Evolutionary conservation across 2,329 filamentous ascomycete genomes (phyloP).

Genomic region (Aureobasidium mangrovei): DNA sequence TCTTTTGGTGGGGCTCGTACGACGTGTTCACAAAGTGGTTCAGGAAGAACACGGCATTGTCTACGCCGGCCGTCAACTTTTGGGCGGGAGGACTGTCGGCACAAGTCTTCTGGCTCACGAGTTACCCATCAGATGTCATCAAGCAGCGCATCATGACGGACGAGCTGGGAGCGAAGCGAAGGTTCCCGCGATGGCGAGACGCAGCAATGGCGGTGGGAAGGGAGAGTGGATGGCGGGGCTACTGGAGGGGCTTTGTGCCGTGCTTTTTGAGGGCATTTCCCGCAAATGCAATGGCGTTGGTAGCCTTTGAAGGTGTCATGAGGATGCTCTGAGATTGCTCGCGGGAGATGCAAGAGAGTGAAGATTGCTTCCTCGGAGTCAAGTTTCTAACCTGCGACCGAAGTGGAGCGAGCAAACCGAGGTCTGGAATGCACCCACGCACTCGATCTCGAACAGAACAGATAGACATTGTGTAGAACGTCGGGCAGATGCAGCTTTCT

Average conservation of each 20-base stretch:
- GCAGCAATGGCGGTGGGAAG: slow-evolving; percentile 68
- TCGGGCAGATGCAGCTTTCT: too few relatives aligned
- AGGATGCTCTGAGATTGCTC: slow-evolving; percentile 25
- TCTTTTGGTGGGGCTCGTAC: slow-evolving; percentile 97
- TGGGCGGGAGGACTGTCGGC: slow-evolving; percentile 92
- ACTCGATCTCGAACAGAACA: too few relatives aligned
- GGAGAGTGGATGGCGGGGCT: slow-evolving; percentile 69
- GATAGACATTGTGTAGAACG: too few relatives aligned
- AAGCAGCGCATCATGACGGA: slow-evolving; percentile 99
- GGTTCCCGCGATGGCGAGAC: slow-evolving; percentile 68
- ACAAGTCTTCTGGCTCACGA: slow-evolving; percentile 89
- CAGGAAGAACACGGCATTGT: slow-evolving; percentile 57
- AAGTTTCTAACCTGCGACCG: too few relatives aligned
- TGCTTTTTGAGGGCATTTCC: slow-evolving; percentile 93
- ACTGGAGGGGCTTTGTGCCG: slow-evolving; percentile 85
- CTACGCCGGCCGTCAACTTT: slow-evolving; percentile 80
- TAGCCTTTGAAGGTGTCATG: slow-evolving; percentile 79
- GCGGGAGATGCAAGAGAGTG: background rate
- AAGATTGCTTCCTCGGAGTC: background rate
- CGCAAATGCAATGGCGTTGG: slow-evolving; percentile 85
- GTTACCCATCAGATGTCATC: slow-evolving; percentile 85
- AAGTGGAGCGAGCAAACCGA: too few relatives aligned
- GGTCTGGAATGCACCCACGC: too few relatives aligned
- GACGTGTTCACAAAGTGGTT: slow-evolving; percentile 69
- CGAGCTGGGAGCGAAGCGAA: slow-evolving; percentile 66